Evolutionary conservation across 345 rosid species (phyloP), one percentile per base, ranked within the genome.

Genomic region (Psidium friedrichsthalianum): DNA sequence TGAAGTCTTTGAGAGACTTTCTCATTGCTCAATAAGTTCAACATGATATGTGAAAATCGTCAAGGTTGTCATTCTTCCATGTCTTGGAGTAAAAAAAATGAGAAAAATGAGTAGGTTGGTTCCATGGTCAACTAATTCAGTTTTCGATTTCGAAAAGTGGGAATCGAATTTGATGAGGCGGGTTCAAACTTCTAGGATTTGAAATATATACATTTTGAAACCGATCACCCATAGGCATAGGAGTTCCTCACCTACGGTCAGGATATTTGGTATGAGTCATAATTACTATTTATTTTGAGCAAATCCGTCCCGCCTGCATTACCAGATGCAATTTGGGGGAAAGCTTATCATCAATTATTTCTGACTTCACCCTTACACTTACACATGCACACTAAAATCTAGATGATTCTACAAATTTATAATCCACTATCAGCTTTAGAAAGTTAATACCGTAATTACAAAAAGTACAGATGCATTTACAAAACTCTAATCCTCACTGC

Each of bases 161-260:
- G 14, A 51, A 51, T 2, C 52, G 8, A 51, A 49, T 49, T 6
- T 49, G 51, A 49, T 49, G 2, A 49, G 13, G 13, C 51, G 13
- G 13, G 51, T 11, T 49, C 51, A 12, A 49, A 51, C 52, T 51
- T 51, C 52, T 51, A 8, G 52, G 52, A 3, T 51, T 51, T 51
- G 14, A 2, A 51, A 51, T 0, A 2, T 51, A 51, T 51, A 51
- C 14, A 11, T 51, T 8, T 51, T 51, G 14, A 51, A 51, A 51
- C 14, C 11, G 52, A 11, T 51, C 52, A 51, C 8, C 52, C 14
- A 51, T 10, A 51, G 8, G 52, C 52, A 51, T 32, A 3, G 22
- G 22, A 6, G 40, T 6, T 64, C 9, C 24, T 29, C 32, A 8
- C 4, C 16, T 0, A 0, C 1, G 1, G 11, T 64, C 6, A 8